Conservation (phyloP, 2,329 filamentous ascomycete species). For the Colletotrichum neosansevieriae region DNA sequence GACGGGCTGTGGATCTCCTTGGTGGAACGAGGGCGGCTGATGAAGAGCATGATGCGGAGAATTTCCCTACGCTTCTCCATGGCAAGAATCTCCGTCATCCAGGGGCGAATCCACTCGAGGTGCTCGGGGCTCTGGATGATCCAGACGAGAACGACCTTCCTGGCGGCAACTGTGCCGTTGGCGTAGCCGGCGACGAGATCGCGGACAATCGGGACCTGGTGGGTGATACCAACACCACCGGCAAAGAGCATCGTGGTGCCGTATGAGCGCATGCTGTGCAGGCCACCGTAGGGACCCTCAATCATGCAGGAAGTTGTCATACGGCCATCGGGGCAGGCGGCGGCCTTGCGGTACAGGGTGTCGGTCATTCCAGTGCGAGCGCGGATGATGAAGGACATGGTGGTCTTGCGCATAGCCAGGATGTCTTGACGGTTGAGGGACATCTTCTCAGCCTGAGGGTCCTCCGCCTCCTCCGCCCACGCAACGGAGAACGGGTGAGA, state of each 20-base stretch:
- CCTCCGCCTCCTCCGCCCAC: constrained; percentile 77
- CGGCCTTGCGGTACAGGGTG: constrained; percentile 75
- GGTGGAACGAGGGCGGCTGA: constrained; percentile 78
- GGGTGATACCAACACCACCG: constrained; percentile 84
- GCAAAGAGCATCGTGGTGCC: constrained; percentile 84
- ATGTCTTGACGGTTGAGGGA: constrained; percentile 71
- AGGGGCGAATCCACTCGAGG: constrained; percentile 84
- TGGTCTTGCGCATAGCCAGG: constrained; percentile 70
- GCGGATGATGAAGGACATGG: constrained; percentile 79
- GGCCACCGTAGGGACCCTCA: constrained; percentile 82
- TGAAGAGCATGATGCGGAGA: constrained; percentile 82
- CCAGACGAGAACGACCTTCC: constrained; percentile 82
- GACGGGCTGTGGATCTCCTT: constrained; percentile 86
- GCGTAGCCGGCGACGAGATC: constrained; percentile 77
- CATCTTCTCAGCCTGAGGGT: constrained; percentile 64
- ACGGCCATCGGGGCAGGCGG: constrained; percentile 69
- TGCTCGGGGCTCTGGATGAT: constrained; percentile 84
- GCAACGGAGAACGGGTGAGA: constrained; percentile 85
- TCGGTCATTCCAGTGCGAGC: constrained; percentile 81
- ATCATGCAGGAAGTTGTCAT: constrained; percentile 75
- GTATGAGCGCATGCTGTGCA: constrained; percentile 79
- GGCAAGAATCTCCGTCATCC: constrained; percentile 84
- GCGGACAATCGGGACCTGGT: constrained; percentile 80
- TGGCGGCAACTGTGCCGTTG: constrained; percentile 76
- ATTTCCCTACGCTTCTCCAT: constrained; percentile 81